A percentile compares a stretch with the other conserved stretches of the same genome.
phyloP scores from a whole-genome alignment of 2,329 filamentous ascomycete species.

The Aspergillus pseudoterreus region DNA sequence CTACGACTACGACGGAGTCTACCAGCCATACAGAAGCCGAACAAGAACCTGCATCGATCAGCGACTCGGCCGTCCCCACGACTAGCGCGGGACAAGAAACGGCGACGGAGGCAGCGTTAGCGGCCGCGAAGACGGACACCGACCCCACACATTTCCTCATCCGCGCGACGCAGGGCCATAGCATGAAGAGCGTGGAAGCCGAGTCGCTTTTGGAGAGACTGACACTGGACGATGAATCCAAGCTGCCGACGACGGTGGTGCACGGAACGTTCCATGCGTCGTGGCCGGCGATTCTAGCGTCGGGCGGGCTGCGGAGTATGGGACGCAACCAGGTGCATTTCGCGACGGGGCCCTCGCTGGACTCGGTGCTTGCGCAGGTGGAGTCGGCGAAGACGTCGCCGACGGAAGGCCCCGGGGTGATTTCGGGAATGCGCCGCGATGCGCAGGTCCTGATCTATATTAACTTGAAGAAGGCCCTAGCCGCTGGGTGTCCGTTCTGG shows the following conservation, averaged over 20 bases:
- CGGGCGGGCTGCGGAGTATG: slow-evolving; percentile 79
- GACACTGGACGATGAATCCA: slow-evolving; percentile 49
- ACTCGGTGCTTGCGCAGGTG: slow-evolving; percentile 27
- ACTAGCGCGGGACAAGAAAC: slow-evolving; percentile 27
- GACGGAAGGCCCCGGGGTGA: slow-evolving; percentile 43
- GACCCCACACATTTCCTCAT: slow-evolving; percentile 73
- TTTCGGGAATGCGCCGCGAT: slow-evolving; percentile 76
- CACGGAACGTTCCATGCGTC: slow-evolving; percentile 86
- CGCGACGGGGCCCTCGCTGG: slow-evolving; percentile 64
- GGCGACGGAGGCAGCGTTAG: slow-evolving; percentile 33
- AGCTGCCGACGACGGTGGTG: slow-evolving; percentile 64
- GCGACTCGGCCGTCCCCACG: slow-evolving; percentile 7
- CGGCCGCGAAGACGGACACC: slow-evolving; percentile 47
- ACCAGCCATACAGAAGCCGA: not conserved
- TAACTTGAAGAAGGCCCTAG: slow-evolving; percentile 65
- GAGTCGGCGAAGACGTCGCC: slow-evolving; percentile 12
- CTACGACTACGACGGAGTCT: slow-evolving; percentile 10
- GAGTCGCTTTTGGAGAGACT: slow-evolving; percentile 68
- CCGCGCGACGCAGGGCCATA: slow-evolving; percentile 93
- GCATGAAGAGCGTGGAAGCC: slow-evolving; percentile 68
- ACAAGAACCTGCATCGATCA: not conserved
- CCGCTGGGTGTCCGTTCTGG: slow-evolving; percentile 67
- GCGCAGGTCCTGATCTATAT: slow-evolving; percentile 76
- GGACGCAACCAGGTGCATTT: slow-evolving; percentile 86
- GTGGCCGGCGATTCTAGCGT: slow-evolving; percentile 70